These are phyloP conservation scores for Gracilariopsis chorda DNA, from an alignment of 23 red algal genomes.

Conservation along the genomic window DNA sequence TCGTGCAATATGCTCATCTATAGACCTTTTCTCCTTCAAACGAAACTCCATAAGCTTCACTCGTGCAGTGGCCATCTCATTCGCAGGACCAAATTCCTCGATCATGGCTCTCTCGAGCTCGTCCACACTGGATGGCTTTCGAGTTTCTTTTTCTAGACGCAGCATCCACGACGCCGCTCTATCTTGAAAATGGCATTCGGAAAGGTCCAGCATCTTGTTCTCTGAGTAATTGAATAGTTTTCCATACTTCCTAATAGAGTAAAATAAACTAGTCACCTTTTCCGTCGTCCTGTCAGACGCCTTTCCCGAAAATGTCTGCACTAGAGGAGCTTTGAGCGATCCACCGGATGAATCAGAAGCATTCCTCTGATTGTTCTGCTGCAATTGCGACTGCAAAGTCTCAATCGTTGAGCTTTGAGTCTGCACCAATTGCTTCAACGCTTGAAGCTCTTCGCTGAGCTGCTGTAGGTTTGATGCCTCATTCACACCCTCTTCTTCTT, in stretches of 20 bases:
- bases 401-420: too few relatives aligned
- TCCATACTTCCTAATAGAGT: neutral
- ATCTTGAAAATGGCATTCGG: conserved; percentile 1
- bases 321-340: neutral
- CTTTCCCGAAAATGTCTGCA: neutral
- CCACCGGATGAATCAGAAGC: too few relatives aligned
- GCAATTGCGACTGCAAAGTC: too few relatives aligned
- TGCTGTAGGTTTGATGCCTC: too few relatives aligned
- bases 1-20: too few relatives aligned
- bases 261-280: conserved; percentile 9
- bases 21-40: neutral
- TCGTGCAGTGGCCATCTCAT: neutral
- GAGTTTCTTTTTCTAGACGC: conserved; percentile 2
- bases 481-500: too few relatives aligned
- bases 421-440: too few relatives aligned
- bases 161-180: conserved; percentile 3
- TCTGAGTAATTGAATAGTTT: conserved; percentile 33
- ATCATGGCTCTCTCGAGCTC: conserved; percentile 11
- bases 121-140: neutral
- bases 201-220: neutral
- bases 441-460: too few relatives aligned
- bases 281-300: neutral
- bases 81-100: conserved; percentile 2
- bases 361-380: too few relatives aligned
- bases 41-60: conserved; percentile 1